Conservation (phyloP, 2,329 filamentous ascomycete genomes). For the Fusarium sp. region DNA sequence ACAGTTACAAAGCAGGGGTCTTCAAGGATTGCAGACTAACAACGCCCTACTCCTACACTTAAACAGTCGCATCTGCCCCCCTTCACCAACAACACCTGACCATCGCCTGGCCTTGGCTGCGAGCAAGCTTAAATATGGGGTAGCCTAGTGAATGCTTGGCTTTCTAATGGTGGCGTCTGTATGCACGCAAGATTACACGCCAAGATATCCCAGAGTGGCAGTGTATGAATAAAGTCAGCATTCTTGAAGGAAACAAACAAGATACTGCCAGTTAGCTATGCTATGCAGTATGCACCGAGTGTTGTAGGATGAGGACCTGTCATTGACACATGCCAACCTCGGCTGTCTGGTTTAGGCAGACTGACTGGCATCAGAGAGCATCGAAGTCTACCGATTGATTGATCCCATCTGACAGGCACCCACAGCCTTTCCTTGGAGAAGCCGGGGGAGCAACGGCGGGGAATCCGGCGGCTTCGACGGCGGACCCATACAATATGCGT, state of each 20-base stretch:
- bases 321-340: constrained; percentile 42
- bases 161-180: constrained; percentile 33
- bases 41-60: background rate
- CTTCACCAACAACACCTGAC: constrained; percentile 31
- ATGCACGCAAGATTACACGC: constrained; percentile 16
- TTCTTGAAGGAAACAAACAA: background rate
- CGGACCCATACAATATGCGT: constrained; percentile 31
- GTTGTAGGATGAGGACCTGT: background rate
- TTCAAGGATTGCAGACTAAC: background rate
- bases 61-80: constrained; percentile 10
- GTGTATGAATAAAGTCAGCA: constrained; percentile 17
- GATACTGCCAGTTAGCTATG: background rate
- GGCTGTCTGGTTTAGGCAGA: constrained; percentile 32
- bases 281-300: background rate
- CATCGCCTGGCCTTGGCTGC: constrained; percentile 38
- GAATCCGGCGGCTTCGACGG: constrained; percentile 14
- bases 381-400: constrained; percentile 19
- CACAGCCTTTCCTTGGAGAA: constrained; percentile 23
- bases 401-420: constrained; percentile 35
- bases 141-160: constrained; percentile 38
- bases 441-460: constrained; percentile 27
- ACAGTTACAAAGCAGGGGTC: background rate
- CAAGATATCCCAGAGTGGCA: constrained; percentile 31
- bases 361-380: constrained; percentile 21
- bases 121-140: constrained; percentile 32